phyloP scores from a whole-genome alignment of 352 stramenopile species.

The Phytophthora macrochlamydospora region DNA sequence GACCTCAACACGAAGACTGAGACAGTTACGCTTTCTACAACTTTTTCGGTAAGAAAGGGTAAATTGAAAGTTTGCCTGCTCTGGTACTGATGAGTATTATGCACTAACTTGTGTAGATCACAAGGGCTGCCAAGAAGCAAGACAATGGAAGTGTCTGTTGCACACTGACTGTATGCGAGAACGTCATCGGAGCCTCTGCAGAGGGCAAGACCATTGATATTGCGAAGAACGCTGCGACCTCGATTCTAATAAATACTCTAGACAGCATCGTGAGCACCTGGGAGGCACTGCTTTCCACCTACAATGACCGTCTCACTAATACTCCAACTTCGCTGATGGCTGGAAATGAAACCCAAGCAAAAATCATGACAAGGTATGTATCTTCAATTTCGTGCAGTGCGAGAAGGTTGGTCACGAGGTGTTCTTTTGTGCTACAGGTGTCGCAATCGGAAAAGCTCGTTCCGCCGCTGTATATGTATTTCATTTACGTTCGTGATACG shows the following conservation, averaged over 20 bases:
- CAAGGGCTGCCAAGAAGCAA: slow-evolving; percentile 21
- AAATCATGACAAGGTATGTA: slow-evolving; percentile 39
- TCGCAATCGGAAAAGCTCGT: slow-evolving; percentile 41
- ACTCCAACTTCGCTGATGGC: slow-evolving; percentile 67
- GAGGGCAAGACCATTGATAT: slow-evolving; percentile 37
- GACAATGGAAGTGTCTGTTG: slow-evolving; percentile 32
- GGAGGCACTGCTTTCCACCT: slow-evolving; percentile 50
- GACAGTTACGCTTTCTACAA: slow-evolving; percentile 28
- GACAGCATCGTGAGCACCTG: slow-evolving; percentile 55
- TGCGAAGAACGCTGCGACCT: slow-evolving; percentile 36
- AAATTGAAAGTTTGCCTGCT: background rate
- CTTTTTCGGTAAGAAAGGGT: slow-evolving; percentile 28
- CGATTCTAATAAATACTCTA: slow-evolving; percentile 40
- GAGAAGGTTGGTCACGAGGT: background rate
- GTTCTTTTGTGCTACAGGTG: slow-evolving; percentile 18
- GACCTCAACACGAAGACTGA: slow-evolving; percentile 30
- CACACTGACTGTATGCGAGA: slow-evolving; percentile 39
- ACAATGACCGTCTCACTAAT: slow-evolving; percentile 46
- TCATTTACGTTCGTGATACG: slow-evolving; percentile 48
- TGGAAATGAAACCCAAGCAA: slow-evolving; percentile 65
- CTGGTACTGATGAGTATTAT: slow-evolving; percentile 2
- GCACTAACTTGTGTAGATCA: slow-evolving; percentile 21
- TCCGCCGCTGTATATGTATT: slow-evolving; percentile 53
- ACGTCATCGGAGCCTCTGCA: slow-evolving; percentile 32
- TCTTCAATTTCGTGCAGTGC: background rate